These are phyloP conservation scores for Piromyces sp. DNA, from an alignment of 192 early-diverging fungal species.

Conservation along the genomic window DNA sequence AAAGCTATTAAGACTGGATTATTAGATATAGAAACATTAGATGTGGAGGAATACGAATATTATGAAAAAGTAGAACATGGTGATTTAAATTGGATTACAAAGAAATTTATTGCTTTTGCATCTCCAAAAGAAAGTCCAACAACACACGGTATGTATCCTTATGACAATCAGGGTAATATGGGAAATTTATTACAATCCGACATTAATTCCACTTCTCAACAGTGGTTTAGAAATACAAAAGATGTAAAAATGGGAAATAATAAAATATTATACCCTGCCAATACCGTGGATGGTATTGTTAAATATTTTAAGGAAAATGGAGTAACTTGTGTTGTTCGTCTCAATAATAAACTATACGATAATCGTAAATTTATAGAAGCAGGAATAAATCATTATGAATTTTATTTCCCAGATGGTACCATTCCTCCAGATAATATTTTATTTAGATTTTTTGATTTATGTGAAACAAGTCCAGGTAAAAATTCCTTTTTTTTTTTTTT, in stretches of 20 bases:
- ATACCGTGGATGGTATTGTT: constrained; percentile 29
- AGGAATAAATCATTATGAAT: constrained; percentile 44
- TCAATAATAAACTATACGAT: constrained; percentile 53
- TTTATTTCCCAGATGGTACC: constrained; percentile 53
- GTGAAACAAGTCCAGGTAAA: constrained; percentile 26
- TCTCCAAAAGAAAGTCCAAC: constrained; percentile 34
- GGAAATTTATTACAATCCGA: not conserved
- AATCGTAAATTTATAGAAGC: constrained; percentile 25
- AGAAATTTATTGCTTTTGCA: constrained; percentile 54
- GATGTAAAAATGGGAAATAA: not conserved
- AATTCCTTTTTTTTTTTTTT: no score
- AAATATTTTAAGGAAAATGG: constrained; percentile 24
- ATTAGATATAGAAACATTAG: constrained; percentile 34
- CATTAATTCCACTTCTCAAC: not conserved
- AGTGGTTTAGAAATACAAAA: not conserved
- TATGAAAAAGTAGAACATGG: constrained; percentile 51
- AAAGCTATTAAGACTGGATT: constrained; percentile 38
- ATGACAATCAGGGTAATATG: not conserved
- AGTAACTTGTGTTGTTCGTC: constrained; percentile 30
- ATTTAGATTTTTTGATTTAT: constrained; percentile 42
- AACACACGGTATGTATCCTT: not conserved
- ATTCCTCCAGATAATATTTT: constrained; percentile 46
- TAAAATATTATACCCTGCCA: constrained; percentile 1
- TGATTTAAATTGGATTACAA: constrained; percentile 56
- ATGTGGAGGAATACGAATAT: constrained; percentile 52